These are phyloP conservation scores for Bruguiera parviflora DNA, from an alignment of 345 rosid species.

Conservation along the genomic window DNA sequence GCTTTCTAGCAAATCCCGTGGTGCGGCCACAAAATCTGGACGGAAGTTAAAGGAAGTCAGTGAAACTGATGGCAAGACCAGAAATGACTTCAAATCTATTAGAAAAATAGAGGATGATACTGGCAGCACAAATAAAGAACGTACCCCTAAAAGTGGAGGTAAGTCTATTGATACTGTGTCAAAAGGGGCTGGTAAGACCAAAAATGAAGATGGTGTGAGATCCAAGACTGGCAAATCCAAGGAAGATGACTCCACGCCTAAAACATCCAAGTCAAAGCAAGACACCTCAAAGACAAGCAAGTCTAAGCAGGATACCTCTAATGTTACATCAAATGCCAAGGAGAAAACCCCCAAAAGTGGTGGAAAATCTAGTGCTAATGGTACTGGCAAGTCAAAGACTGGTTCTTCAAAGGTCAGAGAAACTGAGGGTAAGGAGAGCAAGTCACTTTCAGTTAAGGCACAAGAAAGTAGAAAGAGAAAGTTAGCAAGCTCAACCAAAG, in stretches of 20 bases:
- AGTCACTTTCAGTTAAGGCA: slow-evolving; percentile 42
- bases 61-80: slow-evolving; percentile 46
- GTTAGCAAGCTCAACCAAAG: slow-evolving; percentile 40
- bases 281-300: slow-evolving; percentile 38
- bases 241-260: slow-evolving; percentile 22
- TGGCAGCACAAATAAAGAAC: slow-evolving; percentile 43
- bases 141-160: slow-evolving; percentile 35
- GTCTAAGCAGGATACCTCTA: slow-evolving; percentile 44
- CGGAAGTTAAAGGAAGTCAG: slow-evolving; percentile 31
- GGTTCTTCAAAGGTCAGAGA: slow-evolving; percentile 50
- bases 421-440: slow-evolving; percentile 39
- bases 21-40: slow-evolving; percentile 23
- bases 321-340: slow-evolving; percentile 33
- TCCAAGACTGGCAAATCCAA: slow-evolving; percentile 36
- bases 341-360: slow-evolving; percentile 37
- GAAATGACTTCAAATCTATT: slow-evolving; percentile 33
- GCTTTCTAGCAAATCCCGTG: slow-evolving; percentile 56
- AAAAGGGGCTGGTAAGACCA: slow-evolving; percentile 41
- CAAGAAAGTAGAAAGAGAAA: slow-evolving; percentile 43
- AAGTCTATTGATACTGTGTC: slow-evolving; percentile 37
- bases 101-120: slow-evolving; percentile 38
- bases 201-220: slow-evolving; percentile 28
- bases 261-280: slow-evolving; percentile 25
- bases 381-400: slow-evolving; percentile 45
- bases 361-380: slow-evolving; percentile 40